phyloP scores from a whole-genome alignment of 345 rosid genomes.

The Rhodamnia rubescens region DNA sequence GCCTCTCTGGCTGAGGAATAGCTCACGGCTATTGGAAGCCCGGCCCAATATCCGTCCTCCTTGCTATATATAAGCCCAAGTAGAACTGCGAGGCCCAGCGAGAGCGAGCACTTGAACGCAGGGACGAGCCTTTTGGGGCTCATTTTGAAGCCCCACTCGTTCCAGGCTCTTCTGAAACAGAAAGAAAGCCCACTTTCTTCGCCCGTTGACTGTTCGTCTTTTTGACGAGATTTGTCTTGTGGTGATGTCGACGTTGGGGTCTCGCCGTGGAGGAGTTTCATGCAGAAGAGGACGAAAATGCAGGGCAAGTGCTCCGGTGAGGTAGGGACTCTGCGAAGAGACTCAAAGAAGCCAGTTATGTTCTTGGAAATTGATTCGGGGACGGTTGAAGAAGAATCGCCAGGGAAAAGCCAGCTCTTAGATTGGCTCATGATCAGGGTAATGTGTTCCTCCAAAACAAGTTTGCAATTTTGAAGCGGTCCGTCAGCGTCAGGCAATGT shows the following conservation, averaged over 20 bases:
- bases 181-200: not conserved
- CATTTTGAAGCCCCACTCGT: not conserved
- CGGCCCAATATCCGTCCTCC: constrained; percentile 74
- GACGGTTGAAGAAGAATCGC: constrained; percentile 25
- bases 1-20: constrained; percentile 58
- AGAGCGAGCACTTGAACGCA: constrained; percentile 52
- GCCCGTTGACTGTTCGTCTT: not conserved
- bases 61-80: constrained; percentile 67
- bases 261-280: constrained; percentile 39
- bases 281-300: constrained; percentile 73
- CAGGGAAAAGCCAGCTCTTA: constrained; percentile 3
- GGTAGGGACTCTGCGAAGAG: constrained; percentile 35
- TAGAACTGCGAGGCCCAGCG: constrained; percentile 55
- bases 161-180: constrained; percentile 1
- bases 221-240: not conserved
- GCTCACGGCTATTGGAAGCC: constrained; percentile 64
- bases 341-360: constrained; percentile 26
- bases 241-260: not conserved
- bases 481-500: not conserved
- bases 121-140: constrained; percentile 30
- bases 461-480: constrained; percentile 19
- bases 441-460: constrained; percentile 34
- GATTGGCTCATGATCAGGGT: constrained; percentile 23
- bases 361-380: constrained; percentile 38
- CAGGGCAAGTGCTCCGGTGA: constrained; percentile 42